Evolutionary conservation across 2,329 filamentous ascomycete species (phyloP), one percentile per base, ranked within the genome.

Genomic region (Nemania sp.): DNA sequence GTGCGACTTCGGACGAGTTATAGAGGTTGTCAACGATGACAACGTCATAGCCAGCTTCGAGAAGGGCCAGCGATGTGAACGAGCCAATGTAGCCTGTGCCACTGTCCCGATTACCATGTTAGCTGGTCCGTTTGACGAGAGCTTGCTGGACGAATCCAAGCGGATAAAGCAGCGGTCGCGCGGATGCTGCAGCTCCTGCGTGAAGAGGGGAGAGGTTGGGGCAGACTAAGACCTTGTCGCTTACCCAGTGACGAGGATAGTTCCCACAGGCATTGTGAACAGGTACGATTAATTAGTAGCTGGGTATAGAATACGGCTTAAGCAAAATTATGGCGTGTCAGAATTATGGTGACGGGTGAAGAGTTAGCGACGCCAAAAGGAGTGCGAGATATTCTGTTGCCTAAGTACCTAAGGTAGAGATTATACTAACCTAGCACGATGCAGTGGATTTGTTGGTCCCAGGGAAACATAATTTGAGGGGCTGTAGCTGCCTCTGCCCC

Each of bases 41-140:
- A 66, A 99, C 95, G 77, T 98, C 89, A 85, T 98, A 98, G 77
- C 88, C 93, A 73, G 95, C 90, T 75, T 97, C 85, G 69, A 99
- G 91, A 25, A 99, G 90, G 55, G 92, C 89, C 53, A 99, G 88
- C 58, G 91, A 83, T 64, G 95, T 99, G 83, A 98, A 98, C 52
- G 94, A 98, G 76, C 95, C 95, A 78, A 99, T 99, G 84, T 99
- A 99, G 81, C 95, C 95, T 67, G 93, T 97, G 74, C 95, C 95
- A 85, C 95, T 97, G 37, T 25, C 37, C 12, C 60, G 56, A 54
- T 47, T 17, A 29, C 34, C 37, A 47, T 15, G 52, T 65, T 53
- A 65, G 57, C 50, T 32, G 32, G 48, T 39, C 17, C 18, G 20
- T 32, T 18, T 46, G 11, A 18, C 20, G 35, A 29, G 25, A 29